A percentile compares a stretch with the other conserved stretches of the same genome.
Conservation (phyloP, 139 green algal genomes). For the Micromonas commoda region DNA sequence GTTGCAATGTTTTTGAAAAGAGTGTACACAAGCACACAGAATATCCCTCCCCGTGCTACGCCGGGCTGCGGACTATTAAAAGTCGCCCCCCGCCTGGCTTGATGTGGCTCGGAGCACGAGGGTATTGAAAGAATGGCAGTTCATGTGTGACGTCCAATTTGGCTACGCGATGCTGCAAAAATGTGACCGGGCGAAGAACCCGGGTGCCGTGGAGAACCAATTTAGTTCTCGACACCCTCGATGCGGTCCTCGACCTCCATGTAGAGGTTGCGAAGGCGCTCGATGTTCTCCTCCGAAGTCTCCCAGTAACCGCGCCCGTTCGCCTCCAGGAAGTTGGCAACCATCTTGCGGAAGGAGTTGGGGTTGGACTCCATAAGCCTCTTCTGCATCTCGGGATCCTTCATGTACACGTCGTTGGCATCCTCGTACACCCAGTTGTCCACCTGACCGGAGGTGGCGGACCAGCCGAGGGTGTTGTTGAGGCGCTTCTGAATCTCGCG, state of each 20-base stretch:
- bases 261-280: conserved; percentile 85
- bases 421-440: conserved; percentile 99
- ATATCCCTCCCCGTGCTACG: too few species aligned
- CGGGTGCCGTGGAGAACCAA: background rate
- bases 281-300: conserved; percentile 84
- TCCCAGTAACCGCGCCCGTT: conserved; percentile 97
- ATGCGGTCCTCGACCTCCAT: conserved; percentile 92
- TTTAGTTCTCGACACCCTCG: conserved; percentile 84
- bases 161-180: background rate
- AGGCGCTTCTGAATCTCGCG: conserved; percentile 99
- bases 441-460: conserved; percentile 71
- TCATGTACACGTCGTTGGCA: conserved; percentile 94
- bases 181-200: background rate
- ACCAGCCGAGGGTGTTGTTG: conserved; percentile 99
- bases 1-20: background rate
- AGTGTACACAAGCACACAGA: too few species aligned
- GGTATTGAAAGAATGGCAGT: background rate
- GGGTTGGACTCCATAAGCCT: conserved; percentile 95
- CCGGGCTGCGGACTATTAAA: too few species aligned
- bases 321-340: conserved; percentile 97
- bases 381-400: conserved; percentile 90
- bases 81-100: too few species aligned
- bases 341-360: conserved; percentile 88
- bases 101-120: background rate
- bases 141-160: background rate